Evolutionary conservation across 352 stramenopile genomes (phyloP).

Genomic region (Pythium pectinolyticum): DNA sequence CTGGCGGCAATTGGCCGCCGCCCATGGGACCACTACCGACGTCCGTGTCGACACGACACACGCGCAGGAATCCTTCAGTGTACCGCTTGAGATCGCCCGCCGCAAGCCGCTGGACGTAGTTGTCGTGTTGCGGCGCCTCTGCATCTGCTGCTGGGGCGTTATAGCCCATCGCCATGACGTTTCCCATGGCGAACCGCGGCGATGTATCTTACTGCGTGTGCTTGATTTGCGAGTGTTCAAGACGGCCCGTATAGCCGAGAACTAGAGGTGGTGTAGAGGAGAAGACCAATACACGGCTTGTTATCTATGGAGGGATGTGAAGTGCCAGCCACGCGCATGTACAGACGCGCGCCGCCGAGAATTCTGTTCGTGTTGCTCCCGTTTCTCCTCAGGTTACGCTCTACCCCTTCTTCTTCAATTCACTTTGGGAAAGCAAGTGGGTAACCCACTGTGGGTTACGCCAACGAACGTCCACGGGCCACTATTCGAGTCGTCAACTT

Average conservation of each 20-base stretch:
- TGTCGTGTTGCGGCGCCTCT: slow-evolving; percentile 25
- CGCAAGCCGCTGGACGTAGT: slow-evolving; percentile 63
- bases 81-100: slow-evolving; percentile 63
- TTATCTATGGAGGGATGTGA: background rate
- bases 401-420: slow-evolving; percentile 27
- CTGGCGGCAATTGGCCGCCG: slow-evolving; percentile 20
- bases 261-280: background rate
- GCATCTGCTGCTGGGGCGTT: slow-evolving; percentile 4
- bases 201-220: background rate
- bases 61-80: slow-evolving; percentile 68
- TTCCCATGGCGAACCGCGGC: slow-evolving; percentile 46
- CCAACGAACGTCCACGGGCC: slow-evolving; percentile 8
- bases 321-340: background rate
- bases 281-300: background rate
- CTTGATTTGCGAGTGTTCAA: background rate
- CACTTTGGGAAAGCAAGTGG: background rate
- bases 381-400: slow-evolving; percentile 8
- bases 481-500: too few species aligned
- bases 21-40: slow-evolving; percentile 6
- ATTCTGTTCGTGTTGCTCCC: background rate
- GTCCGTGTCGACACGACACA: slow-evolving; percentile 51
- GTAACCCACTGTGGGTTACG: slow-evolving; percentile 6
- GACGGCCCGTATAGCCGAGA: background rate
- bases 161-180: slow-evolving; percentile 63
- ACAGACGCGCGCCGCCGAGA: background rate